Base-by-base conservation (phyloP, 2,329 filamentous ascomycete genomes). In the Exophiala viscosa region DNA sequence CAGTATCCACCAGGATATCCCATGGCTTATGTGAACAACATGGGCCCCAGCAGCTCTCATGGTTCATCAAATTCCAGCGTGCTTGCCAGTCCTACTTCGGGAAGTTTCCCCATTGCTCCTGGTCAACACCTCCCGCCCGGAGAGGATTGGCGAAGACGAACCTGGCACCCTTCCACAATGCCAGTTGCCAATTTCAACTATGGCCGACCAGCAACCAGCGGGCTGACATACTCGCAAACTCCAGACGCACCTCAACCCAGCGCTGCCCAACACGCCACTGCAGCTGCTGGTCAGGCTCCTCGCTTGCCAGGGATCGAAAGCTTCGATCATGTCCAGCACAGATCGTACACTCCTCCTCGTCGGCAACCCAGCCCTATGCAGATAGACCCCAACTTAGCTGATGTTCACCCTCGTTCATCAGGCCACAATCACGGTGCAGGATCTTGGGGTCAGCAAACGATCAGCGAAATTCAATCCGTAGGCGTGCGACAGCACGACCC, bases 261-360 rank as follows among this genome's bases (percentile, higher is more conserved):
- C 64, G 70, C 80, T 73, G 65, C 79, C 52, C 66, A 78, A 65
- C 67, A 81, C 69, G 50, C 68, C 65, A 45, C 73, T 68, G 5
- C 67, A 68, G 34, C 82, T 71, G 68, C 76, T 69, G 65, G 71
- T 45, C 83, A 85, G 61, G 80, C 77, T 5, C 71, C 89, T 11
- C 83, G 89, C 35, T 78, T 96, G 11, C 91, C 91, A 1, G 90
- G 91, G 11, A 96, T 96, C 60, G 90, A 95, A 67, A 95, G 89
- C 13, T 96, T 96, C 63, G 90, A 92, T 64, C 85, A 88, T 50
- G 76, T 88, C 18, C 86, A 83, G 20, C 80, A 81, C 52, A 76
- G 10, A 33, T 57, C 54, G 10, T 59, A 53, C 34, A 82, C 87
- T 0, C 83, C 85, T 6, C 80, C 82, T 1, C 79, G 82, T 44